Evolutionary conservation across 1,284 basidiomycete genomes (phyloP), one percentile per base, ranked within the genome.

Genomic region (Marasmius sp.): DNA sequence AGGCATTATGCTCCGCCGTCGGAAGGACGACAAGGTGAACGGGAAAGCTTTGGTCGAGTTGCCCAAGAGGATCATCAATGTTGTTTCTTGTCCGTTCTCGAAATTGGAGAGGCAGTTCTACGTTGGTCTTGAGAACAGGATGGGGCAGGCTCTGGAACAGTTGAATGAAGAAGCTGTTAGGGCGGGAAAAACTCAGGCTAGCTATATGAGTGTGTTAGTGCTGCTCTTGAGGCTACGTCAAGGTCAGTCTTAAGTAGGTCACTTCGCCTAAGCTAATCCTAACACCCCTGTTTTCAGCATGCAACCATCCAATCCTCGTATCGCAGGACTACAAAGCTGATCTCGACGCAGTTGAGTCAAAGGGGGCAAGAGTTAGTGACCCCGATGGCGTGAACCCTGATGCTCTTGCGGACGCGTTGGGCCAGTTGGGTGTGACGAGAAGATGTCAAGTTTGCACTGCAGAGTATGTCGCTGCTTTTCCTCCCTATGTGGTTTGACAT

Each of bases 1-100:
- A 67, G 85, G 91, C 2, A 83, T 97, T 68, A 97, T 99, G 95
- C 85, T 98, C n/a, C 85, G 97, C 6, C 87, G 97, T 1, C 91
- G 86, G 3, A 99, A 99, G 75, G 87, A 90, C 48, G 88, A 94
- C 47, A 77, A 81, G 0, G 74, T 94, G 64, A 93, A 97, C 67
- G 97, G 97, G 14, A 92, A 94, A 67, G 85, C 87, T 0, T 81
- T 99, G 16, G 81, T 99, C 49, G 83, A 90, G 37, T 83, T 99
- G 1, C 97, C 97, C 0, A 82, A 81, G 34, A 85, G 95, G 6
- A 83, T 75, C 1, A 81, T 99, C 34, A 77, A 92, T 12, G 77
- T 95, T 41, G 79, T 97, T 0, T 80, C 86, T 1, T 95, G 93
- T 74, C 73, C 76, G 3, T 94, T 94, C 66, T 88, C 91, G 63